These are phyloP conservation scores for Colletotrichum neosansevieriae DNA, from an alignment of 2,329 filamentous ascomycete genomes.

Conservation along the genomic window DNA sequence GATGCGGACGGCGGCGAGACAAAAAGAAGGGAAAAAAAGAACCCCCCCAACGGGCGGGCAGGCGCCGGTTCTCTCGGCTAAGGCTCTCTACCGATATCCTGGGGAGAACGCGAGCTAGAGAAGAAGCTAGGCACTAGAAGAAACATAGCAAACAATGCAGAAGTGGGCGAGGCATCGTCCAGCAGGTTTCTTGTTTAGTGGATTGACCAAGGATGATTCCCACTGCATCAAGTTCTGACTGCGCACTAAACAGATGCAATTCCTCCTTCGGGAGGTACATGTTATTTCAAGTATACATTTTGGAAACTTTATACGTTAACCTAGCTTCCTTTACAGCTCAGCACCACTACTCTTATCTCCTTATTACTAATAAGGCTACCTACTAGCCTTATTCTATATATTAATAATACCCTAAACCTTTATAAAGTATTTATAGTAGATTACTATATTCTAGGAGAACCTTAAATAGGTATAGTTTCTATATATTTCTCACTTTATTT, in stretches of 20 bases:
- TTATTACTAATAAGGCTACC: too few relatives aligned
- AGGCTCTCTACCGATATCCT: not conserved
- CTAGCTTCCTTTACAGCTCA: too few relatives aligned
- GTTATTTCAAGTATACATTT: too few relatives aligned
- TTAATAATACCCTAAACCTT: too few relatives aligned
- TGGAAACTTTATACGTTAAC: too few relatives aligned
- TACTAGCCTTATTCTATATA: too few relatives aligned
- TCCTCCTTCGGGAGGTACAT: too few relatives aligned
- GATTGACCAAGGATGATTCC: conserved; percentile 28
- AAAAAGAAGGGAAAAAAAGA: not conserved
- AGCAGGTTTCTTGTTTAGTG: conserved; percentile 39
- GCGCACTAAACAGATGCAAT: conserved; percentile 6
- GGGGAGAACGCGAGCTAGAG: not conserved
- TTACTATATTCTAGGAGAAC: too few relatives aligned
- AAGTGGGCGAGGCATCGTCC: conserved; percentile 20
- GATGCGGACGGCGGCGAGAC: conserved; percentile 19
- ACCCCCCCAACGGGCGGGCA: not conserved
- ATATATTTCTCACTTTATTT: too few relatives aligned
- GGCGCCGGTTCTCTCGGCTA: not conserved
- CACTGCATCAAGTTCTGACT: not conserved
- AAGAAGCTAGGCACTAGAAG: conserved; percentile 4
- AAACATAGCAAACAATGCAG: not conserved
- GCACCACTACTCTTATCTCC: too few relatives aligned
- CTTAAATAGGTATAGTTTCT: too few relatives aligned
- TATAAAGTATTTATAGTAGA: too few relatives aligned